Conservation (phyloP, 805 yeast species). For the Spathaspora gorwiae region DNA sequence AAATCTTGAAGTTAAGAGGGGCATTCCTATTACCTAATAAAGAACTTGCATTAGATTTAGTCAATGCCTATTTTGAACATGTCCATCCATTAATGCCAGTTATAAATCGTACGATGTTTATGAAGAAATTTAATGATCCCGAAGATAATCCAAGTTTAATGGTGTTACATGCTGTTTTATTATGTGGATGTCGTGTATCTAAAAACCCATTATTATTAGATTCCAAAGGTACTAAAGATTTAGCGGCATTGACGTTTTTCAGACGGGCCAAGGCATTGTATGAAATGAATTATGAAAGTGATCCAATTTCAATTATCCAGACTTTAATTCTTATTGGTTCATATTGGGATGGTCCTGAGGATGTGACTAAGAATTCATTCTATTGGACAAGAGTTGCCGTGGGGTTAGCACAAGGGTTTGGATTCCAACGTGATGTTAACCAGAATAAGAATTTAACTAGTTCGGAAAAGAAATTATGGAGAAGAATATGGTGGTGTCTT, state of each 20-base stretch:
- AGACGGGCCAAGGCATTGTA: slow-evolving; percentile 71
- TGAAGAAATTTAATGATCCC: slow-evolving; percentile 52
- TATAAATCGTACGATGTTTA: slow-evolving; percentile 56
- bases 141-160: slow-evolving; percentile 59
- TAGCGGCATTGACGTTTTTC: slow-evolving; percentile 51
- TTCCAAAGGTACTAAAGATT: slow-evolving; percentile 46
- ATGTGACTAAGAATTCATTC: slow-evolving; percentile 59
- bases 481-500: slow-evolving; percentile 74
- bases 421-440: slow-evolving; percentile 60
- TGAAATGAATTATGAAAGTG: slow-evolving; percentile 65
- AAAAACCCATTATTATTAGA: slow-evolving; percentile 49
- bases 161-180: slow-evolving; percentile 60
- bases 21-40: slow-evolving; percentile 66
- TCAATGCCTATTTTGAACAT: slow-evolving; percentile 56
- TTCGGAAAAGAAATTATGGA: slow-evolving; percentile 46
- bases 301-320: slow-evolving; percentile 58
- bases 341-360: slow-evolving; percentile 73
- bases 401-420: slow-evolving; percentile 69
- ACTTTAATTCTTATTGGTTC: slow-evolving; percentile 59
- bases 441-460: slow-evolving; percentile 36
- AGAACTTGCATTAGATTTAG: slow-evolving; percentile 54
- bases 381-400: slow-evolving; percentile 71
- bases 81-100: slow-evolving; percentile 70
- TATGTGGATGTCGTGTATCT: slow-evolving; percentile 64
- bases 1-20: slow-evolving; percentile 59